Evolutionary conservation across 1,284 basidiomycete species (phyloP).

Genomic region (Puccinia coronata): DNA sequence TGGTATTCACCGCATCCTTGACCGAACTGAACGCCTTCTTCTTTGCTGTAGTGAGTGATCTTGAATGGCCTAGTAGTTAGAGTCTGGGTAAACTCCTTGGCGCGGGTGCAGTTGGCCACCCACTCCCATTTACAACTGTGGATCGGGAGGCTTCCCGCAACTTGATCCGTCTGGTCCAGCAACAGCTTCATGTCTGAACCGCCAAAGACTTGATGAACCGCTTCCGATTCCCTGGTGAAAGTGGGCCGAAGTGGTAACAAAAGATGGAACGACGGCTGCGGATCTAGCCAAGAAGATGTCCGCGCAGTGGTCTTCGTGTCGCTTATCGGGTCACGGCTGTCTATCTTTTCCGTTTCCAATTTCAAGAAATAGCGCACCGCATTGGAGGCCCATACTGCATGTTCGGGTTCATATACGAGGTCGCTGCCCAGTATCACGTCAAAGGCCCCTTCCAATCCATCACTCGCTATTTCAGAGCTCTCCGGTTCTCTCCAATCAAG

Average conservation of each 20-base stretch:
- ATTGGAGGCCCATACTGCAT: constrained; percentile 24
- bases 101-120: background rate
- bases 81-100: background rate
- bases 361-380: constrained; percentile 28
- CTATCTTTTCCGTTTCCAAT: background rate
- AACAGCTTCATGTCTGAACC: constrained; percentile 20
- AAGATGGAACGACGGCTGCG: constrained; percentile 23
- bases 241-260: constrained; percentile 35
- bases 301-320: background rate
- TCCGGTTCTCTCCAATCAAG: constrained; percentile 35
- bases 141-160: background rate
- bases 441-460: background rate
- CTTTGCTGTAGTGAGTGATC: constrained; percentile 15
- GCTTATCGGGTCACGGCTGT: background rate
- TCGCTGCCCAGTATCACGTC: constrained; percentile 33
- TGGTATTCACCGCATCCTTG: constrained; percentile 35
- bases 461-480: background rate
- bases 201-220: constrained; percentile 28
- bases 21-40: constrained; percentile 26
- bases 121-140: constrained; percentile 34
- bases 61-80: background rate
- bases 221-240: constrained; percentile 24
- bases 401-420: constrained; percentile 34
- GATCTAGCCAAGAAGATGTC: background rate
- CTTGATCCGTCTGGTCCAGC: constrained; percentile 27